Evolutionary conservation across 345 rosid genomes (phyloP).

Genomic region (Pelargonium nanum): DNA sequence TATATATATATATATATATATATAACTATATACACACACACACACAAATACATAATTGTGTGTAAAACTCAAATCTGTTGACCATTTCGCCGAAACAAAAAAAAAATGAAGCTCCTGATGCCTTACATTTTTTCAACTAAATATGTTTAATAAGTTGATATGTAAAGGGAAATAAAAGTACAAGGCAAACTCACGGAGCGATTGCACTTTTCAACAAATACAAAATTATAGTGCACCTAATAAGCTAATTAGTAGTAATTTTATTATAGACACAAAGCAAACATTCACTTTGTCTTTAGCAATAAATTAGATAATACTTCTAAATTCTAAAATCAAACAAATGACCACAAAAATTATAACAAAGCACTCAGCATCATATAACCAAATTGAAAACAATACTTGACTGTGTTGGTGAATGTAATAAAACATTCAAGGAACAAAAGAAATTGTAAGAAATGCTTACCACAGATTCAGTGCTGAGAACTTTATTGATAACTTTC

Average conservation of each 20-base stretch:
- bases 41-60: no score
- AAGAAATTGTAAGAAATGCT: background rate
- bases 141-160: background rate
- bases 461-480: conserved; percentile 23
- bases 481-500: conserved; percentile 17
- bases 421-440: background rate
- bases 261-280: background rate
- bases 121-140: no score
- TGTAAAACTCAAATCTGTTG: background rate
- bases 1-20: no score
- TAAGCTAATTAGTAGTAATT: background rate
- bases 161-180: background rate
- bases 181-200: background rate
- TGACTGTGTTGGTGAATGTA: background rate
- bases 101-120: background rate
- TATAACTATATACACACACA: no score
- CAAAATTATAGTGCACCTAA: background rate
- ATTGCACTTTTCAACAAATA: background rate
- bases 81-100: background rate
- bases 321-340: background rate
- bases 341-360: background rate
- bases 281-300: background rate
- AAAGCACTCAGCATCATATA: background rate
- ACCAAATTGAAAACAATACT: background rate
- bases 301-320: background rate